A percentile compares a stretch with the other conserved stretches of the same genome.
phyloP scores from a whole-genome alignment of 805 yeast genomes.

The Wickerhamomyces bovis region DNA sequence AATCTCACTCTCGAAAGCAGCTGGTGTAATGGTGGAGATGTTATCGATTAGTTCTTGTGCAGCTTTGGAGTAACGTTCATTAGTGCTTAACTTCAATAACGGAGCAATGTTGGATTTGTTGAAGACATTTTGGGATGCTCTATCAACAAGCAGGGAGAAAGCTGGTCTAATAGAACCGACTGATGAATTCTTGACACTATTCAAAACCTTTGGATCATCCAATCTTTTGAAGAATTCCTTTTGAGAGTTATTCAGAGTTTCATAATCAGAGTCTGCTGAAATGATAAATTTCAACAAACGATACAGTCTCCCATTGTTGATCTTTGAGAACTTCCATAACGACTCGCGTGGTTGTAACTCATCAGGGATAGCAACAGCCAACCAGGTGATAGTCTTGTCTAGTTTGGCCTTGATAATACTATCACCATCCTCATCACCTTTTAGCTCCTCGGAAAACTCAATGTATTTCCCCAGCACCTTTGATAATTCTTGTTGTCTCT shows the following conservation, averaged over 20 bases:
- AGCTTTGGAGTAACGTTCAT: slow-evolving; percentile 24
- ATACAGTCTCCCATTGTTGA: slow-evolving; percentile 54
- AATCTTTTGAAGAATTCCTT: slow-evolving; percentile 56
- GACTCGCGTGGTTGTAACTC: slow-evolving; percentile 41
- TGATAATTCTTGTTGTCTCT: slow-evolving; percentile 59
- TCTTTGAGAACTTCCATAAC: slow-evolving; percentile 43
- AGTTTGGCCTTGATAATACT: slow-evolving; percentile 30
- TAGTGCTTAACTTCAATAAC: slow-evolving; percentile 38
- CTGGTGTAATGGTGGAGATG: slow-evolving; percentile 56
- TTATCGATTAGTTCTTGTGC: slow-evolving; percentile 53
- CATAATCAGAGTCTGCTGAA: slow-evolving; percentile 52
- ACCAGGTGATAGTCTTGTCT: slow-evolving; percentile 56
- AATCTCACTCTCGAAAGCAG: slow-evolving; percentile 56
- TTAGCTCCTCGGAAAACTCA: slow-evolving; percentile 41
- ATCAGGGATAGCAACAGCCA: slow-evolving; percentile 52
- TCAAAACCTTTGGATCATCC: slow-evolving; percentile 44
- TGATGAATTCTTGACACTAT: slow-evolving; percentile 28
- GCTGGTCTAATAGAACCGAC: slow-evolving; percentile 45
- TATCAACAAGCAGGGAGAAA: slow-evolving; percentile 51
- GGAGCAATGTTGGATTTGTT: slow-evolving; percentile 60
- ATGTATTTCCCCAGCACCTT: slow-evolving; percentile 44
- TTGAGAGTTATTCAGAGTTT: slow-evolving; percentile 52
- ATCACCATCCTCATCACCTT: slow-evolving; percentile 26
- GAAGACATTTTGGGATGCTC: slow-evolving; percentile 55
- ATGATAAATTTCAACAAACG: slow-evolving; percentile 50